Evolutionary conservation across 2,329 filamentous ascomycete genomes (phyloP).

Genomic region (Cadophora gregata): DNA sequence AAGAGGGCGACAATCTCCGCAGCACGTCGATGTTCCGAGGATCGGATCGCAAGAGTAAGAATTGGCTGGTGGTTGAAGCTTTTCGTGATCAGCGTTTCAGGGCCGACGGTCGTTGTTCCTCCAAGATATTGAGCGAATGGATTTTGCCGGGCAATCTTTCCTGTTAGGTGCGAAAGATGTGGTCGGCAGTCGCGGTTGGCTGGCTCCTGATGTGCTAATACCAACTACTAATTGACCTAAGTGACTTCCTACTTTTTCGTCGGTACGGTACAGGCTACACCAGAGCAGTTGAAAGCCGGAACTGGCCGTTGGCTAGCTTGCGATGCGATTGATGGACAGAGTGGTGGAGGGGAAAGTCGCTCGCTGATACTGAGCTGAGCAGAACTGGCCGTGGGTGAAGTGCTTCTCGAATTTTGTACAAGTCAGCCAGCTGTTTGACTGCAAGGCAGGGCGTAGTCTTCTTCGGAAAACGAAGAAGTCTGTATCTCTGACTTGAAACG

Average conservation of each 20-base stretch:
- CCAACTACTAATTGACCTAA: slow-evolving; percentile 3
- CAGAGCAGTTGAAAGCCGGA: slow-evolving; percentile 4
- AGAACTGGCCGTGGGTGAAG: too few species aligned
- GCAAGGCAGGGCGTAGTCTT: not conserved
- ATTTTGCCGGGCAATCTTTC: slow-evolving; percentile 1
- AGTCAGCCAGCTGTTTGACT: not conserved
- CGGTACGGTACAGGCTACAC: not conserved
- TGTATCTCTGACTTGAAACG: not conserved
- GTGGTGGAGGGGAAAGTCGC: not conserved
- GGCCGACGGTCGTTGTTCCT: not conserved
- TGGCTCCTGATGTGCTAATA: not conserved
- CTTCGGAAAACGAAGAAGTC: not conserved
- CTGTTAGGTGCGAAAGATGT: not conserved
- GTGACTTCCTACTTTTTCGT: not conserved
- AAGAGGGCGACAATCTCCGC: not conserved
- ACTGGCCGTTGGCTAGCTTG: not conserved
- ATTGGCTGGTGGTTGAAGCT: not conserved
- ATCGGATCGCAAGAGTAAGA: not conserved
- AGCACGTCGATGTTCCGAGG: not conserved
- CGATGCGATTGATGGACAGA: not conserved
- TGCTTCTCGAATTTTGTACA: not conserved
- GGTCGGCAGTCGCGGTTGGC: slow-evolving; percentile 12
- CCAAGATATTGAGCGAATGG: not conserved
- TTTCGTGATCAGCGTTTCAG: slow-evolving; percentile 9
- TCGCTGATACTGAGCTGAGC: not conserved